Base-by-base conservation (phyloP, 2,329 filamentous ascomycete genomes). In the Reticulascus tulasneorum region DNA sequence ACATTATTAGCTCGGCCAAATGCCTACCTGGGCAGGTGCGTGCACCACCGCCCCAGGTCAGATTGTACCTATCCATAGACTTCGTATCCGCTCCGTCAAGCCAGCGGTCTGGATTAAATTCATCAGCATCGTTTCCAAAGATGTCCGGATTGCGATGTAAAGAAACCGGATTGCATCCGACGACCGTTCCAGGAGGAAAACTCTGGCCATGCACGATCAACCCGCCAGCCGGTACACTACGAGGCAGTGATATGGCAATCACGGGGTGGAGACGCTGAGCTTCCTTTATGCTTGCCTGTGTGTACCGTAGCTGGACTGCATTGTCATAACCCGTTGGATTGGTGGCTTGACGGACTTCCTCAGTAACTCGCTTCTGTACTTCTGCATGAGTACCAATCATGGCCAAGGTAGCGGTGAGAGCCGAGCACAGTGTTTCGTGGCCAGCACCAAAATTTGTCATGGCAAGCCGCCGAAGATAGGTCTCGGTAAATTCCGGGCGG, bases 371-470 rank as follows among this genome's bases (percentile, higher is more conserved):
- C 1, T 37, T 17, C 26, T 66, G 63, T 1, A 62, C 52, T 0
- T 50, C 45, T 0, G 46, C 24, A 20, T 69, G 58, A 0, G 62
- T 60, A 2, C 61, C 69, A 17, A 77, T 56, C 59, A 72, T 64
- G 29, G 67, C 56, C 29, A 77, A 48, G 16, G 63, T 55, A 4
- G 72, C 66, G 1, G 71, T 75, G 7, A 76, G 48, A 0, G 72
- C 71, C 1, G 71, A 71, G 9, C 69, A 69, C 57, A 74, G 62
- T 1, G 72, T 76, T 46, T 76, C 72, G 40, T 76, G 72, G 0
- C 72, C 72, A 2, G 72, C 72, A 9, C 72, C 72, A 45, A 76
- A 75, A 43, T 76, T 76, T 3, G 72, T 75, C 3, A 73, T 58
- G 3, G 68, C 69, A 59, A 75, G 69, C 19, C 71, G 67, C 4